Evolutionary conservation across 768 basidiomycete species (phyloP).

Genomic region (Xerocomellus intermedius): DNA sequence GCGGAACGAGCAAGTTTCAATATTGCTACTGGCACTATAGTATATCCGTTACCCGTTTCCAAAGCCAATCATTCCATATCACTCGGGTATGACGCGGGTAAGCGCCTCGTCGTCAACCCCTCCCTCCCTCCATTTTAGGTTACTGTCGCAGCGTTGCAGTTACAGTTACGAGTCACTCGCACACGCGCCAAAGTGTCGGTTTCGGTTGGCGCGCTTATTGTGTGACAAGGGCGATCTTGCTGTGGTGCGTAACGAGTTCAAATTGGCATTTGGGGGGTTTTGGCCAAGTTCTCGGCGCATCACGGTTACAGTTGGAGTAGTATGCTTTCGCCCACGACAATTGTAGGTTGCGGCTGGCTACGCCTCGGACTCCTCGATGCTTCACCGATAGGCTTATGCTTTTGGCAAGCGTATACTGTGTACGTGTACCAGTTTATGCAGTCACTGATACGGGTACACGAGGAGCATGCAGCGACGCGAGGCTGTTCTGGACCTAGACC

Average conservation of each 20-base stretch:
- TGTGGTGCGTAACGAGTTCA: not conserved
- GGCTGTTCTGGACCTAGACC: not conserved
- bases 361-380: too few relatives aligned
- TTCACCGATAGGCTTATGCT: too few relatives aligned
- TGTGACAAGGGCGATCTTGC: not conserved
- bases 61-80: not conserved
- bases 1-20: slow-evolving; percentile 4
- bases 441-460: too few relatives aligned
- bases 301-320: not conserved
- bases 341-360: too few relatives aligned
- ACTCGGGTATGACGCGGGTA: not conserved
- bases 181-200: not conserved
- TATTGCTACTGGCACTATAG: not conserved
- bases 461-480: too few relatives aligned
- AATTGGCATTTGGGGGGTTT: not conserved
- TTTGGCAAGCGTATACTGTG: too few relatives aligned
- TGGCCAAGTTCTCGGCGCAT: not conserved
- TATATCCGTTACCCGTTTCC: not conserved
- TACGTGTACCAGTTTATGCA: too few relatives aligned
- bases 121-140: not conserved
- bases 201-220: not conserved
- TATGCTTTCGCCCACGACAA: too few relatives aligned
- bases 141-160: not conserved
- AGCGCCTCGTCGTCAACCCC: not conserved
- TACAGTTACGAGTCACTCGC: too few relatives aligned